Evolutionary conservation across 495 filamentous ascomycete genomes (phyloP).

Genomic region (Bombardia bombarda): DNA sequence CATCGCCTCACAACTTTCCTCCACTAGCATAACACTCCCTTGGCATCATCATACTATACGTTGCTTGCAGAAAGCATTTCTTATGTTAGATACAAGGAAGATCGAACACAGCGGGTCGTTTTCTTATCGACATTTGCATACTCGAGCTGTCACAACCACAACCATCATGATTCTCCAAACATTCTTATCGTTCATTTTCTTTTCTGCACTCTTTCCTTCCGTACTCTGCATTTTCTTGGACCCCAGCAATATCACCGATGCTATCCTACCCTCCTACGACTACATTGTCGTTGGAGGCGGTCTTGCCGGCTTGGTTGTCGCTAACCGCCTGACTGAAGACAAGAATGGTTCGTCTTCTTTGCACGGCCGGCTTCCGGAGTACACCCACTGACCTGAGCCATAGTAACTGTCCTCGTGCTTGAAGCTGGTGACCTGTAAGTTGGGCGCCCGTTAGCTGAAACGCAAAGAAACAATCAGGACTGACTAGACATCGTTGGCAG

Average conservation of each 20-base stretch:
- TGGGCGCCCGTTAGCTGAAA: too few relatives aligned
- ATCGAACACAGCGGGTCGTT: too few relatives aligned
- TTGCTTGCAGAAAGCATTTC: too few relatives aligned
- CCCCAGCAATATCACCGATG: conserved; percentile 1
- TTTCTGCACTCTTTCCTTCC: background rate
- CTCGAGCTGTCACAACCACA: background rate
- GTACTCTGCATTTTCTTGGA: conserved; percentile 2
- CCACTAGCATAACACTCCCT: too few relatives aligned
- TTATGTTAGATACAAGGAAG: too few relatives aligned
- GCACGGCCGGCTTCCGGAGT: background rate
- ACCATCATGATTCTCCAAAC: conserved; percentile 5
- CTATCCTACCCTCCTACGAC: conserved; percentile 26
- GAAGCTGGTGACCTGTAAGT: conserved; percentile 23
- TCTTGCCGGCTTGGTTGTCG: conserved; percentile 42
- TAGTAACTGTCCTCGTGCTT: conserved; percentile 37
- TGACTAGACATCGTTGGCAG: conserved; percentile 2
- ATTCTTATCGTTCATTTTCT: background rate
- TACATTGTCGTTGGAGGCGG: conserved; percentile 48
- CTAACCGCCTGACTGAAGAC: conserved; percentile 29
- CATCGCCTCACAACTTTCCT: too few relatives aligned
- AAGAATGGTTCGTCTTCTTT: conserved; percentile 6
- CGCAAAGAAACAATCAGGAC: background rate
- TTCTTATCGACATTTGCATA: too few relatives aligned
- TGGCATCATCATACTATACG: too few relatives aligned
- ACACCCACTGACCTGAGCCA: background rate